Evolutionary conservation across 306 rosid species (phyloP), one percentile per base, ranked within the genome.

Genomic region (Sphenostylis stenocarpa): DNA sequence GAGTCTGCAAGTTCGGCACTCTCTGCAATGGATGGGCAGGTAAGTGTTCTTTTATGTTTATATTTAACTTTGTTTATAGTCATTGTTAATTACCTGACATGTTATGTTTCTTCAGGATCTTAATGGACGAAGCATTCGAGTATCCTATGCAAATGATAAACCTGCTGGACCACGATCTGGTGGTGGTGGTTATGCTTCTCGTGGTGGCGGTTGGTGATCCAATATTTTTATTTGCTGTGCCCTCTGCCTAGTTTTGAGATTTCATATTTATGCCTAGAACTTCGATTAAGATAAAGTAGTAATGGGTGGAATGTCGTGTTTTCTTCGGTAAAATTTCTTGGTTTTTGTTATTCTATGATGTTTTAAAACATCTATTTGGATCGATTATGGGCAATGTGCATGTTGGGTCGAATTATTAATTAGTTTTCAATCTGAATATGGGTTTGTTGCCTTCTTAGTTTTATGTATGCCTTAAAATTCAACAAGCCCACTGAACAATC

Each of bases 11-110:
- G 3, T 73, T 51, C 88, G 12, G 97, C 96, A 34, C 68, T 90
- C 4, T 57, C 85, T 55, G 76, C 94, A 3, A 93, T 93, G 97
- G 97, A 93, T 69, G 97, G 97, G n/a, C 90, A 90, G 97, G 97
- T 90, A n/a, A 60, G 82, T 63, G 28, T 17, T 21, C 45, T 39
- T 11, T 29, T 21, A 0, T 55, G 17, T 73, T 56, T 26, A 17
- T 16, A n/a, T 51, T 29, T 36, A 74, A 61, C 65, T 14, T 56
- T 14, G 14, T 53, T 45, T 47, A 12, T 43, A 1, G 11, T 45
- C 4, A 7, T 3, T 12, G 23, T 10, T 72, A 23, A 31, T 77
- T 69, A 38, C 36, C 77, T 82, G 53, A 77, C 75, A 7, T 70
- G 23, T 11, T 73, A 26, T 65, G 19, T 12, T 73, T 80, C 82